A percentile compares a stretch with the other conserved stretches of the same genome.
phyloP scores from a whole-genome alignment of 2,329 filamentous ascomycete genomes.

The Westerdykella ornata region DNA sequence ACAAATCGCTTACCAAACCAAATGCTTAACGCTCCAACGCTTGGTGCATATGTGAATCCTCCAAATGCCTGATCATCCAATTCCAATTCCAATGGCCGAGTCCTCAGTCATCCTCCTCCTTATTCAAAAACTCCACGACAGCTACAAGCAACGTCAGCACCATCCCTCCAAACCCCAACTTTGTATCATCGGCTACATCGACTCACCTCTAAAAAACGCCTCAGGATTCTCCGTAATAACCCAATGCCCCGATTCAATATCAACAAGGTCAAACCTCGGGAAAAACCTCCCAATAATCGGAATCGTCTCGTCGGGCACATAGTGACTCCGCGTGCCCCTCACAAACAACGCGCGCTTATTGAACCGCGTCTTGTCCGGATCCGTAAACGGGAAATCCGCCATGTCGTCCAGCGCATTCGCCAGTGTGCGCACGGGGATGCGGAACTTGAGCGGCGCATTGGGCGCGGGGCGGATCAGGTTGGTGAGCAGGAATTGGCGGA shows the following conservation, averaged over 20 bases:
- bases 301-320: slow-evolving; percentile 72
- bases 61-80: background rate
- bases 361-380: slow-evolving; percentile 62
- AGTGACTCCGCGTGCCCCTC: slow-evolving; percentile 66
- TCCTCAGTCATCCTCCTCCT: slow-evolving; percentile 32
- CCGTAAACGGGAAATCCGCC: slow-evolving; percentile 81
- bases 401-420: slow-evolving; percentile 63
- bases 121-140: slow-evolving; percentile 57
- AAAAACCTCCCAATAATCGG: slow-evolving; percentile 79
- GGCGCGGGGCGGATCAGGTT: slow-evolving; percentile 61
- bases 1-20: too few species aligned
- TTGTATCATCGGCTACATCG: background rate
- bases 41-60: background rate
- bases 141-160: slow-evolving; percentile 36
- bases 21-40: background rate
- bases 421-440: slow-evolving; percentile 69
- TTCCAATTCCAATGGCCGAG: background rate
- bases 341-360: slow-evolving; percentile 76
- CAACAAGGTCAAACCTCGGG: slow-evolving; percentile 64
- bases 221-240: slow-evolving; percentile 82
- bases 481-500: slow-evolving; percentile 86
- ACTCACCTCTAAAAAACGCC: slow-evolving; percentile 64
- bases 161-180: background rate
- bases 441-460: slow-evolving; percentile 59
- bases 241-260: slow-evolving; percentile 80